Evolutionary conservation across 2,329 filamentous ascomycete genomes (phyloP), one percentile per base, ranked within the genome.

Genomic region (Aureobasidium leucospermi): DNA sequence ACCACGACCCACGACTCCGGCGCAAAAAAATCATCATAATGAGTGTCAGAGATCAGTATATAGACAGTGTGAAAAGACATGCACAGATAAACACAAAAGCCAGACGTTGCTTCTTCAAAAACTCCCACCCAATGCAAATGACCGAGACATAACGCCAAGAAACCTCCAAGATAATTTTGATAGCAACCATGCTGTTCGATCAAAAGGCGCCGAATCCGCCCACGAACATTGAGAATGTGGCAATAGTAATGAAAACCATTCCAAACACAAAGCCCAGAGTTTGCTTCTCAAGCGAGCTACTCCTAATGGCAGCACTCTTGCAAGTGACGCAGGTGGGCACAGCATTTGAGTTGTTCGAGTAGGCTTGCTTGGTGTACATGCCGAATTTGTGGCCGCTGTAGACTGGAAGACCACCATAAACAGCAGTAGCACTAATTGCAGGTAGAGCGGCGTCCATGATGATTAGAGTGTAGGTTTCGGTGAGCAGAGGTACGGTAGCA

Each of bases 401-500:
- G 2, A 77, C 73, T 15, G 73, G 75, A 45, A 88, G 69, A 66
- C 85, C 78, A 6, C 85, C 85, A 0, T 84, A 75, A 13, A 68
- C 69, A 2, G 83, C 72, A 16, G 76, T 72, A 4, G 81, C 80
- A 19, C 73, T 80, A 42, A 81, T 72, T 15, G 76, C 78, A 62
- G 77, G 78, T 23, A 59, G n/a, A 31, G 75, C 74, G 7, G 80
- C 76, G 69, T 88, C 85, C 66, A 85, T 82, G 60, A 88, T 79
- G 59, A 84, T 74, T 43, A 88, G 75, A 1, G 83, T 87, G 70
- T 87, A 88, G 46, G 78, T 83, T 48, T 83, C 83, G 8, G 74
- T 77, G 38, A 85, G 70, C 57, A 86, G 74, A 6, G 80, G 79
- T 16, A 76, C 69, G 6, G 78, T 77, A 7, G 74, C 76, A 9